Evolutionary conservation across 2,329 filamentous ascomycete genomes (phyloP), one percentile per base, ranked within the genome.

Genomic region (Claviceps sp.): DNA sequence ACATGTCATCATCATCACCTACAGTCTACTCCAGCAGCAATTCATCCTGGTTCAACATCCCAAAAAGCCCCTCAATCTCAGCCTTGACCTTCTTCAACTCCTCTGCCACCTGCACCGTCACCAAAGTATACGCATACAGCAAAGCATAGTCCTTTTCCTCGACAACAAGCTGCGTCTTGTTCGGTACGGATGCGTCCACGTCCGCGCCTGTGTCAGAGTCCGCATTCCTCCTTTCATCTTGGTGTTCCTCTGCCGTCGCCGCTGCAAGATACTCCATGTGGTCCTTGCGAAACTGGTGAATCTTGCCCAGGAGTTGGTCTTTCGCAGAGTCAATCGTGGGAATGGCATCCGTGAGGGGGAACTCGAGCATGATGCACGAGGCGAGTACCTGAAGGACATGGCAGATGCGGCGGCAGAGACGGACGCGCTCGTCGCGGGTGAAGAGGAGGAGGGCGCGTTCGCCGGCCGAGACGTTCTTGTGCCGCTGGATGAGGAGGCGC

Each of bases 321-420:
- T 93, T 80, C 42, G 84, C 82, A 63, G 86, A 81, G 48, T 86
- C 81, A 37, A 94, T 86, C 55, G 84, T 89, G 0, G 93, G 93
- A 43, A 97, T 75, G 13, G 87, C 87, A 62, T 96, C 89, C 39
- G 86, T 91, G 54, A 98, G 75, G 0, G 93, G 90, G 61, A 95
- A 97, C 68, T 95, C 90, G 8, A 97, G 77, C 74, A 95, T 95
- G 70, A 97, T 82, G 14, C 87, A 95, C 43, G 87, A 93, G 1
- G 93, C 93, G 56, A 98, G 79, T 5, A 97, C 93, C 62, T 82
- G 75, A 57, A 81, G 81, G 16, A 98, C 77, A 75, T 97, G 93
- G 64, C 89, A 94, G 60, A 97, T 94, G 50, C 93, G 82, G 51
- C 87, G 81, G 60, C 89, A 95, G 37, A 98, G 75, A 56, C 90